Conservation (phyloP, 2,329 filamentous ascomycete genomes). For the Pestalotiopsis sp. region DNA sequence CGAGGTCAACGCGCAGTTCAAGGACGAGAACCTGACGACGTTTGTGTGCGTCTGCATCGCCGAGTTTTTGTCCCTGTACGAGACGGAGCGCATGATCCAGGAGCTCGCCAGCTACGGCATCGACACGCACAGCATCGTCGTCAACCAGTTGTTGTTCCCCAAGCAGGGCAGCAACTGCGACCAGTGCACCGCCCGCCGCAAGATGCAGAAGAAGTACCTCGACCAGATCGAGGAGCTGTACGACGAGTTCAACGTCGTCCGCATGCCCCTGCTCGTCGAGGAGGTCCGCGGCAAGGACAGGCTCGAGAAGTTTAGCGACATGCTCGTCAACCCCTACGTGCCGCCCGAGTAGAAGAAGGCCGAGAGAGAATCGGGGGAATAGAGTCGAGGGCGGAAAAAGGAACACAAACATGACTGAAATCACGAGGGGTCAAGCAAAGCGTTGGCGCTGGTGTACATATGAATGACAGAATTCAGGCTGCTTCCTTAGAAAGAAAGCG, state of each 20-base stretch:
- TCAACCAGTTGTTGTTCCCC: conserved; percentile 96
- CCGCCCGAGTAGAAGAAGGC: conserved; percentile 54
- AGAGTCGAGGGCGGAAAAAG: background rate
- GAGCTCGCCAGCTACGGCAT: conserved; percentile 92
- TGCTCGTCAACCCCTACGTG: conserved; percentile 77
- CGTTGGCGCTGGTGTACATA: conserved; percentile 4
- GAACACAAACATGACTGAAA: background rate
- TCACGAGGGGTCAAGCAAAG: background rate
- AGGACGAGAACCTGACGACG: conserved; percentile 91
- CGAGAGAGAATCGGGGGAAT: no score
- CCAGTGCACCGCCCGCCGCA: conserved; percentile 90
- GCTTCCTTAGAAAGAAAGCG: background rate
- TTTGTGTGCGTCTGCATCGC: conserved; percentile 99
- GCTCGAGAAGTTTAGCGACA: conserved; percentile 86
- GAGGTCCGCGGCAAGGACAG: conserved; percentile 95
- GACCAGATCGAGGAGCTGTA: conserved; percentile 99
- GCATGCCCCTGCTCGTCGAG: conserved; percentile 95
- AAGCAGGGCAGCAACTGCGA: conserved; percentile 84
- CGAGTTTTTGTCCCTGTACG: conserved; percentile 94
- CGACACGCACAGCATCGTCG: conserved; percentile 95
- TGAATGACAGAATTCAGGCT: background rate
- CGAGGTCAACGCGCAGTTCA: conserved; percentile 98
- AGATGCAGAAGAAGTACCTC: conserved; percentile 99
- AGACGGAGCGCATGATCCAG: conserved; percentile 99
- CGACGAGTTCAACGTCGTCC: conserved; percentile 98